Evolutionary conservation across 2,329 filamentous ascomycete species (phyloP), one percentile per base, ranked within the genome.

Genomic region (Beauveria rudraprayagi): DNA sequence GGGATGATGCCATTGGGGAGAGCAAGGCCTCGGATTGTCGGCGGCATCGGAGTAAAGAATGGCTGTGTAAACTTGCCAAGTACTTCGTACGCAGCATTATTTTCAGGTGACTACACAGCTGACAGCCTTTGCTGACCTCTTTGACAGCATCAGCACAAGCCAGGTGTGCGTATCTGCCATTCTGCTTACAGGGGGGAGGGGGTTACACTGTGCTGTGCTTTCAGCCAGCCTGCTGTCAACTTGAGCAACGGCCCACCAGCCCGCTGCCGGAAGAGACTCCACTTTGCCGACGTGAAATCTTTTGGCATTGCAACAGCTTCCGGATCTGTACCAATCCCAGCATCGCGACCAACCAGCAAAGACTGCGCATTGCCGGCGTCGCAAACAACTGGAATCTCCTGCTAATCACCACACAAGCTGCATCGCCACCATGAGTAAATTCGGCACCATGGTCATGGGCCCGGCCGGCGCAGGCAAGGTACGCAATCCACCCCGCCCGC

Each of bases 401-500:
- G n/a, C 10, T 26, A n/a, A 24, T 14, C 2, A 10, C 17, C 6
- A n/a, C 37, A 1, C 5, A 10, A 28, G 19, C 11, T 30, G 3
- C n/a, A 16, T 57, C 61, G 61, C 62, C 71, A 78, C 62, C 66
- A 96, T 95, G 91, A 93, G 90, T 76, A 96, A 97, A 76, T 97
- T 92, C 72, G 94, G 94, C 58, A 87, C 91, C 66, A 87, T 97
- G 76, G 88, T 97, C 63, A 96, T 97, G 89, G 94, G 94, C 73
- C 94, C 93, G 63, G 93, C 94, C 22, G 94, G 92, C 67, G 92
- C 92, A 24, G 94, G 94, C 77, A 99, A 96, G 83, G 87, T 88
- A 75, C 44, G 56, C 10, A 48, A n/a, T 24, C 40, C 37, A 24
- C 40, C 19, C 14, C 57, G n/a, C 40, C 48, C 34, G 17, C 8